Evolutionary conservation across 805 yeast species (phyloP).

Genomic region (Kluyveromyces dobzhanskii): DNA sequence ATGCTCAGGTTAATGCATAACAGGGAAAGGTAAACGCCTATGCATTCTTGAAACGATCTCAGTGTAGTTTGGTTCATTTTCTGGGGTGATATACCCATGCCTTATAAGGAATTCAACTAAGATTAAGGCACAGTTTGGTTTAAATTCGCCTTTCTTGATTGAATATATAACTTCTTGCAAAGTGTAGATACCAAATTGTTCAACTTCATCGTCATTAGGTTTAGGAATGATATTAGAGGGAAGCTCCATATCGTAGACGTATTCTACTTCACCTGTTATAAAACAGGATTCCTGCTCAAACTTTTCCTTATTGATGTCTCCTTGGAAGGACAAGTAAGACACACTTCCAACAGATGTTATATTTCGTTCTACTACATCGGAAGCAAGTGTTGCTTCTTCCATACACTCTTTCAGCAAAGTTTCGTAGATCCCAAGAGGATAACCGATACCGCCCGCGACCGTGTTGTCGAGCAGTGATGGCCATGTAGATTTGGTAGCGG

Average conservation of each 20-base stretch:
- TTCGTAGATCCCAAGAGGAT: constrained; percentile 65
- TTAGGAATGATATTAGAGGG: constrained; percentile 41
- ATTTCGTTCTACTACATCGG: constrained; percentile 39
- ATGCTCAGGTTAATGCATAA: constrained; percentile 5
- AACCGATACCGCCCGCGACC: constrained; percentile 90
- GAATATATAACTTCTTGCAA: constrained; percentile 46
- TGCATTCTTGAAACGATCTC: constrained; percentile 56
- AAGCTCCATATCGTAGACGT: constrained; percentile 61
- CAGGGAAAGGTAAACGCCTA: constrained; percentile 63
- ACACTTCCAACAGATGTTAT: constrained; percentile 53
- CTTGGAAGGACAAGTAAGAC: constrained; percentile 48
- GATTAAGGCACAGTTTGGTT: constrained; percentile 81
- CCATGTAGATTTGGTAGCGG: constrained; percentile 72
- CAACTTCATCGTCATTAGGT: constrained; percentile 71
- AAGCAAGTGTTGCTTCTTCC: constrained; percentile 82
- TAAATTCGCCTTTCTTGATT: constrained; percentile 57
- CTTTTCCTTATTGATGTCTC: constrained; percentile 12
- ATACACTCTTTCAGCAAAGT: constrained; percentile 78
- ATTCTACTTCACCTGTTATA: constrained; percentile 88
- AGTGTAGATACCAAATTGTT: constrained; percentile 56
- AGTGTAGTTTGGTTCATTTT: constrained; percentile 56
- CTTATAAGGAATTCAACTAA: constrained; percentile 81
- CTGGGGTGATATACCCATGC: constrained; percentile 63
- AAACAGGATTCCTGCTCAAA: constrained; percentile 41
- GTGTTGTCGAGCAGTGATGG: constrained; percentile 91